Evolutionary conservation across 768 basidiomycete genomes (phyloP), one percentile per base, ranked within the genome.

Genomic region (Termitomyces sp.): DNA sequence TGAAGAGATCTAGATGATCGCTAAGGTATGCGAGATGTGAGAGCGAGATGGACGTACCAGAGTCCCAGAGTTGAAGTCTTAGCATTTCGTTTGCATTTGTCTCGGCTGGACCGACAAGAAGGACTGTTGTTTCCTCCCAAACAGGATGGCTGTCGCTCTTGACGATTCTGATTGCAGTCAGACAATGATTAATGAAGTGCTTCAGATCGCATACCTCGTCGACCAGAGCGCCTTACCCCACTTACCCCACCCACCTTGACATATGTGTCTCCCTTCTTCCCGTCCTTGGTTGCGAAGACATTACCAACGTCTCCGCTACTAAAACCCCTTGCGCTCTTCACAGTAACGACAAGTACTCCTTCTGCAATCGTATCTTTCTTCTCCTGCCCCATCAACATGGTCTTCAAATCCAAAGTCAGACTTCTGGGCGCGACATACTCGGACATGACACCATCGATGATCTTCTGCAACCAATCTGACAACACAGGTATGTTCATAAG

Each of bases 401-500:
- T 76, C 69, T 86, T 83, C 54, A 92, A 56, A 63, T 90, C 86
- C 38, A 91, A 58, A 2, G 80, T 87, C 68, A 89, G 69, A 53
- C 84, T 85, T 62, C 83, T 81, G 12, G 89, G 90, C 0, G 86
- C 87, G 30, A 88, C 82, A 57, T 87, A 83, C 56, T 77, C 79
- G 4, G 76, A 76, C 3, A 82, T 70, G 1, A 80, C 85, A 5
- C 81, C 76, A 38, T 88, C 81, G 58, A 91, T 84, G 3, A 81
- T 77, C 50, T 74, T 78, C 61, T 88, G 83, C 30, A 91, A 72
- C 75, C 88, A 90, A 0, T 77, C 74, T 2, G 81, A 84, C 48
- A 92, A 68, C 50, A 83, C 78, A 0, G 89, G 89, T 1, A 91
- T 65, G 67, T 91, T 85, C 76, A 91, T 83, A n/a, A 91, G 73